These are phyloP conservation scores for Metschnikowia lunata DNA, from an alignment of 805 yeast genomes.

Conservation along the genomic window DNA sequence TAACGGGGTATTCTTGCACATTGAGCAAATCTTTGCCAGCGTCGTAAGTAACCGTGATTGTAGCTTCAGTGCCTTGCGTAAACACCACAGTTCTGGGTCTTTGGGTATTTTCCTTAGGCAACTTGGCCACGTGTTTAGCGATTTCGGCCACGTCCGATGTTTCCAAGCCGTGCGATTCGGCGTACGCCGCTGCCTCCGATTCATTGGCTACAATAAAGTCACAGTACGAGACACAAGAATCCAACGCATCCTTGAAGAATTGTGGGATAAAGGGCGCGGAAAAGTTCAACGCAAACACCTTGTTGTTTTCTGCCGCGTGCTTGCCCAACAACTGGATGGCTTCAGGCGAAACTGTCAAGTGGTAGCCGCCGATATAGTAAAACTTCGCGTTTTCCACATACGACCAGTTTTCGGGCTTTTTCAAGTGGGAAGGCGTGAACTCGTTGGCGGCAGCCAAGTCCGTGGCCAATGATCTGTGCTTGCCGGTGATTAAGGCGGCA, in stretches of 20 bases:
- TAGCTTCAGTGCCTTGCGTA: slow-evolving; percentile 94
- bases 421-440: slow-evolving; percentile 84
- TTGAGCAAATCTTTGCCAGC: slow-evolving; percentile 42
- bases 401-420: slow-evolving; percentile 85
- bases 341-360: slow-evolving; percentile 93
- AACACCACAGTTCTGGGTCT: slow-evolving; percentile 83
- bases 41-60: slow-evolving; percentile 67
- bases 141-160: slow-evolving; percentile 64
- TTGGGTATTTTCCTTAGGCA: slow-evolving; percentile 65
- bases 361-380: slow-evolving; percentile 98
- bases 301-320: slow-evolving; percentile 82
- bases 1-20: slow-evolving; percentile 60
- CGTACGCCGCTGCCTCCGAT: slow-evolving; percentile 93
- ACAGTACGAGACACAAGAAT: slow-evolving; percentile 74
- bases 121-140: slow-evolving; percentile 76
- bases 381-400: slow-evolving; percentile 73
- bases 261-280: slow-evolving; percentile 96
- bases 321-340: slow-evolving; percentile 87
- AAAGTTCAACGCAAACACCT: slow-evolving; percentile 77
- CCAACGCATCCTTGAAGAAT: slow-evolving; percentile 90
- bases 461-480: slow-evolving; percentile 88
- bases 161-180: slow-evolving; percentile 70
- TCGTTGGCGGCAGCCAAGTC: slow-evolving; percentile 98
- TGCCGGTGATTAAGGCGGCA: slow-evolving; percentile 89
- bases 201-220: slow-evolving; percentile 94